A percentile compares a stretch with the other conserved stretches of the same genome.
Evolutionary conservation across 164 flowering plant species (phyloP).

Genomic region (Aristolochia californica): DNA sequence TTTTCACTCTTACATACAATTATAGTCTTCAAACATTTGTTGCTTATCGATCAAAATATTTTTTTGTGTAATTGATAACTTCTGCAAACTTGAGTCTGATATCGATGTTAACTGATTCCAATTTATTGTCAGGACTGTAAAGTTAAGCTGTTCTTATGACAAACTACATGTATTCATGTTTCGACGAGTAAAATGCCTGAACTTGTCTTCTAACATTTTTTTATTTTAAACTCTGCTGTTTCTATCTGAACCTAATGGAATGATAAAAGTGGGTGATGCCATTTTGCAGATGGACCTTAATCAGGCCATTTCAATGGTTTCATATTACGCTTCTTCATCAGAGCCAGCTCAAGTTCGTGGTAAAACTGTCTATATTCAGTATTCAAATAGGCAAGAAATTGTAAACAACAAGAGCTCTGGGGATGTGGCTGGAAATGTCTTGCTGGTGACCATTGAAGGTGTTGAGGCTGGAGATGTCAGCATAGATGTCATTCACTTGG

Average conservation of each 20-base stretch:
- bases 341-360: constrained; percentile 91
- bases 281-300: constrained; percentile 56
- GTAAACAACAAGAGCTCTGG: constrained; percentile 81
- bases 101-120: not conserved
- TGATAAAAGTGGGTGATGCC: not conserved
- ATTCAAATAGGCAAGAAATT: constrained; percentile 81
- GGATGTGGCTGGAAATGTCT: constrained; percentile 80
- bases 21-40: too few relatives aligned
- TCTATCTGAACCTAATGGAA: too few relatives aligned
- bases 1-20: too few relatives aligned
- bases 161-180: not conserved
- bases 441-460: constrained; percentile 84
- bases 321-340: constrained; percentile 79
- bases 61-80: too few relatives aligned
- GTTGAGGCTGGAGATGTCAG: constrained; percentile 86
- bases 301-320: constrained; percentile 80
- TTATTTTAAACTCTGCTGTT: too few relatives aligned
- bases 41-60: too few relatives aligned
- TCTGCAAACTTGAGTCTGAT: too few relatives aligned
- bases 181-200: constrained; percentile 1
- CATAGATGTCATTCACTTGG: constrained; percentile 88
- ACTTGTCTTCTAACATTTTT: not conserved
- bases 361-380: constrained; percentile 78
- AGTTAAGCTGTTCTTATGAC: constrained; percentile 5
- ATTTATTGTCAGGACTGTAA: constrained; percentile 1